These are phyloP conservation scores for Aureobasidium subglaciale DNA, from an alignment of 2,329 filamentous ascomycete genomes.

Conservation along the genomic window DNA sequence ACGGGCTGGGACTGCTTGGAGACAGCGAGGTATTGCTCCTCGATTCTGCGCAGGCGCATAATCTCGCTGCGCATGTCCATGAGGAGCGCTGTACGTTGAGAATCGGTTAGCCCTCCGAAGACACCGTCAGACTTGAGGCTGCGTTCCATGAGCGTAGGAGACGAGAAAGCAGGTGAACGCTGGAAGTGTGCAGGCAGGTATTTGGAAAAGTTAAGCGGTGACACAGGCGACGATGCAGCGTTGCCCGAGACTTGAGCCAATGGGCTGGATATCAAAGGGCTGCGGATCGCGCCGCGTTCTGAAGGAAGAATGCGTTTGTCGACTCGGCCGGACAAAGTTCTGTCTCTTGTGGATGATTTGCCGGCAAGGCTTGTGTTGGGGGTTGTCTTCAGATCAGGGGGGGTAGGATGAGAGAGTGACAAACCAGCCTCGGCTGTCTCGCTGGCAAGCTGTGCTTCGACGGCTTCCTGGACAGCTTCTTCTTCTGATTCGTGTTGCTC, in stretches of 20 bases:
- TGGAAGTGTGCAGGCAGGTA: background rate
- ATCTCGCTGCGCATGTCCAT: conserved; percentile 9
- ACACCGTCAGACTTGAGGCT: background rate
- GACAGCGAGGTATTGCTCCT: background rate
- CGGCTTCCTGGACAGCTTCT: conserved; percentile 8
- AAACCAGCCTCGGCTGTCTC: conserved; percentile 9
- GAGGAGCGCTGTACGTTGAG: conserved; percentile 6
- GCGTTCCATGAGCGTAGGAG: background rate
- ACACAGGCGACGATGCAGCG: background rate
- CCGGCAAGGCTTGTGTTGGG: background rate
- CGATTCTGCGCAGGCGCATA: conserved; percentile 5
- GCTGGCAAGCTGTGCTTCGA: background rate
- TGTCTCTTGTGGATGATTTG: background rate
- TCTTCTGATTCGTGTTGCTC: background rate
- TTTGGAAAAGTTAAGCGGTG: background rate
- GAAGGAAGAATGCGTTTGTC: too few relatives aligned
- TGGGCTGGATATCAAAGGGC: background rate
- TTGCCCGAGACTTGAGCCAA: background rate
- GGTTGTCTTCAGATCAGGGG: background rate
- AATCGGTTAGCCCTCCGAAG: background rate
- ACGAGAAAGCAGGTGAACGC: background rate
- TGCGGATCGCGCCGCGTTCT: too few relatives aligned
- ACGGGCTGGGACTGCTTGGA: background rate
- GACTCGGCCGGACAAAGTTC: too few relatives aligned
- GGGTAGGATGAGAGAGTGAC: conserved; percentile 2